These are phyloP conservation scores for Aureobasidium mangrovei DNA, from an alignment of 2,329 filamentous ascomycete species.

Conservation along the genomic window DNA sequence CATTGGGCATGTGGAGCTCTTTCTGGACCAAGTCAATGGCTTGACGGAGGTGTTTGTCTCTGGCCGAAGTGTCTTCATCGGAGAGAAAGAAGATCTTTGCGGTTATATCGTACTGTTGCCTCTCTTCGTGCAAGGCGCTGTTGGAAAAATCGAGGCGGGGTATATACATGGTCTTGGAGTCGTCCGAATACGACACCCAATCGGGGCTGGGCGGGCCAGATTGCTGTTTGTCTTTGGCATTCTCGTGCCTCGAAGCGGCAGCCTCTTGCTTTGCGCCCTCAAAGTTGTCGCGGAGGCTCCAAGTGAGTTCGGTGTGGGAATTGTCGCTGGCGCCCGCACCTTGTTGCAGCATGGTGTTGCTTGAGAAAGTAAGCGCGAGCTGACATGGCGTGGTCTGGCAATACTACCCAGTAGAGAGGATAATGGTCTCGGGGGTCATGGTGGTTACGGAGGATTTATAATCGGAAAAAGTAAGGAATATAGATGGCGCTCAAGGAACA, in stretches of 20 bases:
- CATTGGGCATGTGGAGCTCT: conserved; percentile 63
- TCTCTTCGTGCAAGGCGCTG: conserved; percentile 69
- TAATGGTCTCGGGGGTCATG: conserved; percentile 59
- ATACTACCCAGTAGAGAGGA: conserved; percentile 76
- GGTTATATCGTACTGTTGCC: conserved; percentile 83
- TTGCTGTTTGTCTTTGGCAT: conserved; percentile 17
- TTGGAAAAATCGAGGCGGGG: conserved; percentile 66
- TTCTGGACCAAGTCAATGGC: conserved; percentile 72
- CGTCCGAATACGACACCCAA: conserved; percentile 57
- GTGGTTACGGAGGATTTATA: conserved; percentile 18
- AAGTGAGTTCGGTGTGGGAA: conserved; percentile 88
- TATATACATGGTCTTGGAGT: conserved; percentile 57
- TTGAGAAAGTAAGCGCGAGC: conserved; percentile 27
- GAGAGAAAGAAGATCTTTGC: conserved; percentile 92
- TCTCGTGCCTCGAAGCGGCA: conserved; percentile 15
- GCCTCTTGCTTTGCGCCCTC: conserved; percentile 14
- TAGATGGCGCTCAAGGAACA: background rate
- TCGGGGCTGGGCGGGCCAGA: background rate
- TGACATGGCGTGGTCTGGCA: conserved; percentile 11
- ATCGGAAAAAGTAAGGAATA: conserved; percentile 8
- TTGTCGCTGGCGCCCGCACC: conserved; percentile 53
- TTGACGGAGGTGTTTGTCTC: conserved; percentile 63
- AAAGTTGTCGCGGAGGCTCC: conserved; percentile 79
- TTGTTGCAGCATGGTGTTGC: conserved; percentile 78
- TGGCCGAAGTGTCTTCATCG: conserved; percentile 33